A percentile compares a stretch with the other conserved stretches of the same genome.
These are phyloP conservation scores for Phialophora tarda DNA, from an alignment of 2,329 filamentous ascomycete genomes.

Conservation along the genomic window DNA sequence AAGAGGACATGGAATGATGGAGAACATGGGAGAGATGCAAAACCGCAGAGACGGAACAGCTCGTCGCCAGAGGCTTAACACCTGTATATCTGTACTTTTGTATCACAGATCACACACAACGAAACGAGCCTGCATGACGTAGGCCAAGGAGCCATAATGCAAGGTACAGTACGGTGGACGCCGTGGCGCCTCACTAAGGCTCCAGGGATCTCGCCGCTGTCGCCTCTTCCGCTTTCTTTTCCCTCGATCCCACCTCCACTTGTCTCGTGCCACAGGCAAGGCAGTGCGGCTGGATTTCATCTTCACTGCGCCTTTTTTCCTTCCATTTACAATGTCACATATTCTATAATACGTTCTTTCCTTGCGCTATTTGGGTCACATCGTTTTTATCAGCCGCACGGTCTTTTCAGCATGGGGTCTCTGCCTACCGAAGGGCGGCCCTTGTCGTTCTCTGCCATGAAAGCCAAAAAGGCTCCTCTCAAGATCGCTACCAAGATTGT, in stretches of 20 bases:
- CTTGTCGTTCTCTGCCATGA: conserved; percentile 34
- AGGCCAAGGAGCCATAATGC: conserved; percentile 4
- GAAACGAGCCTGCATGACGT: not conserved
- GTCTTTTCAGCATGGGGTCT: conserved; percentile 22
- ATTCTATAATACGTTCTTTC: conserved; percentile 16
- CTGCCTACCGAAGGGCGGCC: conserved; percentile 30
- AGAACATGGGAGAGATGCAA: conserved; percentile 3
- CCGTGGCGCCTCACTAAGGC: conserved; percentile 1
- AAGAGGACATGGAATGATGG: conserved; percentile 28
- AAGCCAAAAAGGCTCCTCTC: conserved; percentile 34
- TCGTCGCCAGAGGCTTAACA: conserved; percentile 28
- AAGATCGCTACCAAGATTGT: conserved; percentile 36
- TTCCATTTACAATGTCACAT: conserved; percentile 15
- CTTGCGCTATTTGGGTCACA: not conserved
- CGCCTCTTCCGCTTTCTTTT: conserved; percentile 7
- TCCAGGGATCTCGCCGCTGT: not conserved
- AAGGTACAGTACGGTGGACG: conserved; percentile 1
- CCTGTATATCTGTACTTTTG: not conserved
- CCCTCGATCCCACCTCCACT: conserved; percentile 14
- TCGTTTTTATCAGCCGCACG: conserved; percentile 6
- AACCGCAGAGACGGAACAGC: conserved; percentile 30
- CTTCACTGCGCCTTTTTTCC: not conserved
- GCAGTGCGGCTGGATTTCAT: not conserved
- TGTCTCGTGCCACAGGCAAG: not conserved
- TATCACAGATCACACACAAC: not conserved